Conservation (phyloP, 164 flowering plant genomes). For the Tetrastigma voinierianum region DNA sequence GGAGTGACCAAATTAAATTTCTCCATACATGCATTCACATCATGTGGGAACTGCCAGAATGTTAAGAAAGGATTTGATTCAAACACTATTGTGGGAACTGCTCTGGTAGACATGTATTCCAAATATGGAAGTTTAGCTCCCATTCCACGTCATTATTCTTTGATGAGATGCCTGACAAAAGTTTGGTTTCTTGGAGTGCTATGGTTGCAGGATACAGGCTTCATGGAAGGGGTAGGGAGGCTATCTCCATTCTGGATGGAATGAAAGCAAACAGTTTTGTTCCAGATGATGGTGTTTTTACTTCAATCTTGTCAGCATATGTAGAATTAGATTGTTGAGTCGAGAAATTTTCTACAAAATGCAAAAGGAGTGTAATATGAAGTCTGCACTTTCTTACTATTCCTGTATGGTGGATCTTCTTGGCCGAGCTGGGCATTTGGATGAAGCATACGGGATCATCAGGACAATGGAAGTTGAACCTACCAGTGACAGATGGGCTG, state of each 20-base stretch:
- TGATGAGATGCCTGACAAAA: conserved; percentile 37
- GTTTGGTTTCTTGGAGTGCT: conserved; percentile 48
- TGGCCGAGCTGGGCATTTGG: conserved; percentile 42
- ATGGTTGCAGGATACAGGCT: conserved; percentile 43
- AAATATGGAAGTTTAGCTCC: conserved; percentile 26
- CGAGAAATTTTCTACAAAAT: conserved; percentile 31
- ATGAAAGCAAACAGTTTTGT: conserved; percentile 25
- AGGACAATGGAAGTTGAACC: conserved; percentile 35
- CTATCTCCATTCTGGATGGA: conserved; percentile 27
- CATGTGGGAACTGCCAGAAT: too few species aligned
- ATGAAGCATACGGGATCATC: conserved; percentile 42
- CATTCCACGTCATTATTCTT: conserved; percentile 33
- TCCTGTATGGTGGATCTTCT: conserved; percentile 52
- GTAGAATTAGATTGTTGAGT: conserved; percentile 41
- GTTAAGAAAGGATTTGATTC: conserved; percentile 26
- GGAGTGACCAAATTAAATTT: too few species aligned
- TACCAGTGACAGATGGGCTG: conserved; percentile 38
- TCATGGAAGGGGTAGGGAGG: conserved; percentile 43
- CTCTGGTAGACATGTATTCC: conserved; percentile 31
- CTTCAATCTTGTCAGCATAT: conserved; percentile 49
- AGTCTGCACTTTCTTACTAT: conserved; percentile 36
- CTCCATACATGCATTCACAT: too few species aligned
- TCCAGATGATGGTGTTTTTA: conserved; percentile 46
- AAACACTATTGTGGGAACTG: conserved; percentile 30
- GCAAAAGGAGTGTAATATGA: conserved; percentile 21